A percentile compares a stretch with the other conserved stretches of the same genome.
These are phyloP conservation scores for Globisporangium paroecandrum DNA, from an alignment of 352 stramenopile species.

Conservation along the genomic window DNA sequence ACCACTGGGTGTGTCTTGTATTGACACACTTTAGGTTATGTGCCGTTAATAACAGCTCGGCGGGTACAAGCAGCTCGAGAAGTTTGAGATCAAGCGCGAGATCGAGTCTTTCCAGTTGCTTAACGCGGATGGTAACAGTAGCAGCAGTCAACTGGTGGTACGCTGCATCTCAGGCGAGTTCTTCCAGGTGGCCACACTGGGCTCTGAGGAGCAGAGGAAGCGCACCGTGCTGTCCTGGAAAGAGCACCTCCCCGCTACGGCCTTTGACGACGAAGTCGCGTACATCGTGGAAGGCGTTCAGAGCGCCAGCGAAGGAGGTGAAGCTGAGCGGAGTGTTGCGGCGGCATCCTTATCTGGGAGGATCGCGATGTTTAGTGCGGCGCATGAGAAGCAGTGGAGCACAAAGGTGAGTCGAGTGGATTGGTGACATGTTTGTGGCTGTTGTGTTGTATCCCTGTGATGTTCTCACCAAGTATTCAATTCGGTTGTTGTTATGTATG, in stretches of 20 bases:
- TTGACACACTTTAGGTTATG: not conserved
- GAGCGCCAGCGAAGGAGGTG: constrained; percentile 8
- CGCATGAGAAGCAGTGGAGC: constrained; percentile 39
- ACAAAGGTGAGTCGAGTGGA: constrained; percentile 32
- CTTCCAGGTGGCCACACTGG: constrained; percentile 30
- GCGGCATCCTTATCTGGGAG: constrained; percentile 36
- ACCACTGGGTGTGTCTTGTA: not conserved
- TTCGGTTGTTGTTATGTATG: not conserved
- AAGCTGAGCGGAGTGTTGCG: constrained; percentile 21
- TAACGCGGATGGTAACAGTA: not conserved
- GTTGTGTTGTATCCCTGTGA: not conserved
- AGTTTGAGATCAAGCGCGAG: constrained; percentile 53
- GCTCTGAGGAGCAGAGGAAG: constrained; percentile 18
- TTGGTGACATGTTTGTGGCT: not conserved
- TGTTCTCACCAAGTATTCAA: not conserved
- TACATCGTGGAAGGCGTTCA: constrained; percentile 48
- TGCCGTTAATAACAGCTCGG: constrained; percentile 26
- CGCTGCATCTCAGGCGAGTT: constrained; percentile 53
- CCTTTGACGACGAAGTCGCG: constrained; percentile 26
- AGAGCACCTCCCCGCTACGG: constrained; percentile 17
- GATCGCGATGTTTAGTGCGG: constrained; percentile 36
- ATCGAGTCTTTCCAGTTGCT: constrained; percentile 54
- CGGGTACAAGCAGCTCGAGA: constrained; percentile 46
- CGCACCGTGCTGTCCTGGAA: constrained; percentile 33
- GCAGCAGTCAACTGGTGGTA: constrained; percentile 29